Evolutionary conservation across 208 protist species (phyloP).

Genomic region (Leishmania lainsoni): DNA sequence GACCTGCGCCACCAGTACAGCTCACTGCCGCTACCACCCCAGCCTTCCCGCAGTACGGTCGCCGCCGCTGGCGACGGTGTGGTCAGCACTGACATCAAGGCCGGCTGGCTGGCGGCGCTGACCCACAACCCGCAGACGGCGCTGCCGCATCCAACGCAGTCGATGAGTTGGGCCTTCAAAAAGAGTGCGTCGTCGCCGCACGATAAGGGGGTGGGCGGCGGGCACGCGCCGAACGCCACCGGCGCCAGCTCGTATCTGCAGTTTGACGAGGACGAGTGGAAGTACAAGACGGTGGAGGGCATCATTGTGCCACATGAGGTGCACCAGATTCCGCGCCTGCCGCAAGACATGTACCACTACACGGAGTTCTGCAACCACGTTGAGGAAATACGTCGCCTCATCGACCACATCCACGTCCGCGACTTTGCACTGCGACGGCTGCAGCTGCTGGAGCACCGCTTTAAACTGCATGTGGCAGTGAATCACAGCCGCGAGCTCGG

Average conservation of each 20-base stretch:
- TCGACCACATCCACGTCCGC: conserved; percentile 74
- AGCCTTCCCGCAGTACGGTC: conserved; percentile 2
- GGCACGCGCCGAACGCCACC: not conserved
- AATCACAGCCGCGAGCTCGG: conserved; percentile 89
- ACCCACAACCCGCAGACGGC: conserved; percentile 38
- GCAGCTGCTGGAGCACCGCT: conserved; percentile 90
- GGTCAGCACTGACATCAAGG: conserved; percentile 18
- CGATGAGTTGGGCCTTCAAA: conserved; percentile 49
- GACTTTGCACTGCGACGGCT: conserved; percentile 88
- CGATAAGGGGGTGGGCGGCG: not conserved
- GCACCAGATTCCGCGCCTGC: conserved; percentile 88
- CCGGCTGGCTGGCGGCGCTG: conserved; percentile 35
- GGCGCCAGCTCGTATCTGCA: conserved; percentile 12
- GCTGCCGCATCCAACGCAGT: conserved; percentile 36
- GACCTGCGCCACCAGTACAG: conserved; percentile 78
- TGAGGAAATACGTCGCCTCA: conserved; percentile 61
- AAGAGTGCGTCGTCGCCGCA: conserved; percentile 8
- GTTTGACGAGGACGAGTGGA: conserved; percentile 91
- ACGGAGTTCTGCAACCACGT: conserved; percentile 83
- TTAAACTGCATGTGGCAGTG: conserved; percentile 91
- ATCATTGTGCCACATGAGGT: conserved; percentile 88
- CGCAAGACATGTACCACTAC: conserved; percentile 87
- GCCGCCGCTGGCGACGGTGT: conserved; percentile 1
- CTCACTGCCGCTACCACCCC: conserved; percentile 19
- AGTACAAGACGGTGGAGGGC: conserved; percentile 91